Conservation (phyloP, 139 green algal genomes). For the Picochlorum sp. region DNA sequence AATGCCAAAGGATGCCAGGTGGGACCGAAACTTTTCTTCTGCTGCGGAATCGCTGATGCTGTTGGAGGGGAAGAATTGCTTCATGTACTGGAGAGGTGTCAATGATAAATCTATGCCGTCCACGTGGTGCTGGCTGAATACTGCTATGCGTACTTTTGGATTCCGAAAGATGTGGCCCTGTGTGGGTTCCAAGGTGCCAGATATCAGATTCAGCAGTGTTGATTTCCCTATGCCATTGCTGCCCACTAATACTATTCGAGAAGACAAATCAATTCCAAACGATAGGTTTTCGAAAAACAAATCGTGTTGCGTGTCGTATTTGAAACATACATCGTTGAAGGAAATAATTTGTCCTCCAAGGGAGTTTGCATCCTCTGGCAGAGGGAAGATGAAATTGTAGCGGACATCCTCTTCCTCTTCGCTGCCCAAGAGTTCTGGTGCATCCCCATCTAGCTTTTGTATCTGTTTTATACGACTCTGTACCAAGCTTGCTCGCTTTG, state of each 20-base stretch:
- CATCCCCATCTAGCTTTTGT: constrained; percentile 60
- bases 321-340: constrained; percentile 31
- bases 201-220: constrained; percentile 80
- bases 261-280: constrained; percentile 45
- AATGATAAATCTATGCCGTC: constrained; percentile 88
- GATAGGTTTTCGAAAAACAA: constrained; percentile 36
- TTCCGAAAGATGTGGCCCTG: constrained; percentile 75
- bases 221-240: constrained; percentile 75
- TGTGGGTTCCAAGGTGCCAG: constrained; percentile 70
- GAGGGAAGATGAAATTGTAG: constrained; percentile 72
- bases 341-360: constrained; percentile 9
- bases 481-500: constrained; percentile 80
- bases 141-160: constrained; percentile 65
- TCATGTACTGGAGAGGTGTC: constrained; percentile 47
- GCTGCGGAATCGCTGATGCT: constrained; percentile 6
- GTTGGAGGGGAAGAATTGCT: constrained; percentile 21
- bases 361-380: constrained; percentile 13
- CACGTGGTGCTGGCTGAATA: constrained; percentile 95
- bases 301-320: constrained; percentile 37
- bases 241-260: constrained; percentile 72
- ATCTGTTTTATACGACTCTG: constrained; percentile 91
- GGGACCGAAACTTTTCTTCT: constrained; percentile 25
- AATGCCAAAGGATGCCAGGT: constrained; percentile 88
- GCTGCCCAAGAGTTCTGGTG: constrained; percentile 34
- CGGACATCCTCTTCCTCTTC: constrained; percentile 48